Percentiles rank a stretch among this genome's conserved stretches.
Evolutionary conservation across 371 early-diverging fungal species (phyloP).

Genomic region (Mortierella sp.): DNA sequence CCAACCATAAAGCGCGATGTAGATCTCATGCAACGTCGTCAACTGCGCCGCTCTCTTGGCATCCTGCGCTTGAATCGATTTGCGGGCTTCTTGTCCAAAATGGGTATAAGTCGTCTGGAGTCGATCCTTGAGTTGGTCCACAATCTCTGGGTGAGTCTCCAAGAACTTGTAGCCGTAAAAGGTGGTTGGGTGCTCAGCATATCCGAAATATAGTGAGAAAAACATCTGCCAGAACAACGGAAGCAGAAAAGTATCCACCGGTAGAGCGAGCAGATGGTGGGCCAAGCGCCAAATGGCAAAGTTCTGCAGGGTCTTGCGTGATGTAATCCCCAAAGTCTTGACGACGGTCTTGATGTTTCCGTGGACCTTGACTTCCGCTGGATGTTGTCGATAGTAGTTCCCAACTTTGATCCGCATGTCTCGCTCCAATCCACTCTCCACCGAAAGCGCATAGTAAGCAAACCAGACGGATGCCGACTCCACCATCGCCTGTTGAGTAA

Average conservation of each 20-base stretch:
- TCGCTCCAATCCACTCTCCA: conserved; percentile 68
- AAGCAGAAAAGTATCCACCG: conserved; percentile 65
- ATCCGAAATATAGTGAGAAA: conserved; percentile 75
- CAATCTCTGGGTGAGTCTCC: conserved; percentile 60
- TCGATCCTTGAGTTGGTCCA: conserved; percentile 64
- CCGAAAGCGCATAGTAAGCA: conserved; percentile 68
- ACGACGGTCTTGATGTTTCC: conserved; percentile 57
- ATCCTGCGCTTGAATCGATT: conserved; percentile 29
- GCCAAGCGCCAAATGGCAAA: conserved; percentile 74
- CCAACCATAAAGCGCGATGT: conserved; percentile 77
- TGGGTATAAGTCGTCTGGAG: conserved; percentile 63
- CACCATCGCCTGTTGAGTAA: conserved; percentile 65
- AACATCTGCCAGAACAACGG: conserved; percentile 76
- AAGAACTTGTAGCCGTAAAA: conserved; percentile 70
- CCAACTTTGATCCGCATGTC: conserved; percentile 62
- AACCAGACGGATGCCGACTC: conserved; percentile 68
- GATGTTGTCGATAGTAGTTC: conserved; percentile 43
- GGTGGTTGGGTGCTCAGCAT: conserved; percentile 40
- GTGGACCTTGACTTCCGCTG: conserved; percentile 25
- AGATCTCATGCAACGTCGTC: conserved; percentile 63
- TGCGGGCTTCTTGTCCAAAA: conserved; percentile 61
- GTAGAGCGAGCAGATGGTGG: conserved; percentile 66
- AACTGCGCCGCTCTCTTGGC: conserved; percentile 24
- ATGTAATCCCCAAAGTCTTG: conserved; percentile 44
- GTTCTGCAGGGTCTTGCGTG: conserved; percentile 66